Evolutionary conservation across 495 filamentous ascomycete species (phyloP), one percentile per base, ranked within the genome.

Genomic region (Oidiodendron maius): DNA sequence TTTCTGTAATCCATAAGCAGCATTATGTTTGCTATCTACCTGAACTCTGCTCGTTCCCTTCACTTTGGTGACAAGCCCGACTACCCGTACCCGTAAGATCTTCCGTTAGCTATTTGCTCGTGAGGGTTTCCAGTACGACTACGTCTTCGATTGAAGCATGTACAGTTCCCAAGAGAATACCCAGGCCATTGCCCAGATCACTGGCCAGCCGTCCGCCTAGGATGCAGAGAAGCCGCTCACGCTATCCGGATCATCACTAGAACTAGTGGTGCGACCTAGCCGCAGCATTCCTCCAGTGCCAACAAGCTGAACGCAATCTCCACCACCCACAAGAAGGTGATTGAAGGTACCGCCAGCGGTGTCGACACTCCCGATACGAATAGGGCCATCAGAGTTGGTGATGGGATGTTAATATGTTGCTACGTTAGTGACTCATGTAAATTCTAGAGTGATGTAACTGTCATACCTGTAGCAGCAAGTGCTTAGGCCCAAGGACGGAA

Each of bases 161-260:
- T 97, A 99, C 80, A 99, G 97, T 78, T 99, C 97, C 75, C 94
- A 97, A 77, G 97, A 97, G 84, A 97, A 97, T 59, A 88, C 89
- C 26, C 86, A 89, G 63, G 87, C 89, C 61, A 89, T 91, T 61
- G 84, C 86, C 40, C 84, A 91, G 58, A 81, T 82, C 44, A 80
- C 74, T 51, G 83, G 73, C 40, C 72, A 74, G 52, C 77, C 84
- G 61, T 80, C 84, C 64, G 69, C 69, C 23, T 84, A 87, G 62
- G 83, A 89, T 40, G 77, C 84, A 3, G 84, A 89, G 21, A 81
- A 88, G 50, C 86, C 87, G 69, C 68, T 67, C 50, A 74, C 44
- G 75, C 84, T 61, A 67, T 69, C 47, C 78, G 77, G 55, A 81
- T 80, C 59, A 76, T 75, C 61, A 65, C 68, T 52, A 75, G 76